Conservation (phyloP, 2,329 filamentous ascomycete species). For the Apiospora phragmitis region DNA sequence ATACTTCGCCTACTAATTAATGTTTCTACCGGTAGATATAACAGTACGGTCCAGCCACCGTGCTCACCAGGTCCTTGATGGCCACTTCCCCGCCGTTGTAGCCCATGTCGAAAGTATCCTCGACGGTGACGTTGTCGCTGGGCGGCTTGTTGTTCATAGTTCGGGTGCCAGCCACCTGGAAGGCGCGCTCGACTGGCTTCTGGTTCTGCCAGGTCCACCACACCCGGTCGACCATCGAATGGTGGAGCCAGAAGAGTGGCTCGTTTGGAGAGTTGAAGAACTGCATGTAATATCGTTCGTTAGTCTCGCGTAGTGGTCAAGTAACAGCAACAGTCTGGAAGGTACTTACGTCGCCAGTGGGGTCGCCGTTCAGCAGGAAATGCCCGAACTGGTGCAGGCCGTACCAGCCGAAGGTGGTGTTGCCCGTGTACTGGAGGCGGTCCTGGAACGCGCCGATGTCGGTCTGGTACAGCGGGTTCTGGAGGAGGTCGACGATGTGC, state of each 20-base stretch:
- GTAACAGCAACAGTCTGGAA: too few relatives aligned
- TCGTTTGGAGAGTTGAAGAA: slow-evolving; percentile 11
- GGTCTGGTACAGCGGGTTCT: slow-evolving; percentile 18
- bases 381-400: slow-evolving; percentile 35
- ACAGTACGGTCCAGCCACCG: slow-evolving; percentile 14
- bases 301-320: neutral
- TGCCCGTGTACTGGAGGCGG: slow-evolving; percentile 12
- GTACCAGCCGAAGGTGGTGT: slow-evolving; percentile 11
- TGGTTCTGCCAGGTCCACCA: slow-evolving; percentile 35
- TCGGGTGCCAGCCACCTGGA: slow-evolving; percentile 34
- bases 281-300: neutral
- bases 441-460: slow-evolving; percentile 16
- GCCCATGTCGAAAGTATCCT: slow-evolving; percentile 24
- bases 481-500: slow-evolving; percentile 25
- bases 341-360: slow-evolving; percentile 24
- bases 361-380: slow-evolving; percentile 36
- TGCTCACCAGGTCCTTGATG: slow-evolving; percentile 15
- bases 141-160: slow-evolving; percentile 21
- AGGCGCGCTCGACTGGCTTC: slow-evolving; percentile 29
- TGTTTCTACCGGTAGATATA: slow-evolving; percentile 14
- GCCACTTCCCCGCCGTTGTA: neutral
- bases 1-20: too few relatives aligned
- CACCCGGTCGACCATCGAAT: slow-evolving; percentile 29
- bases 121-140: slow-evolving; percentile 23
- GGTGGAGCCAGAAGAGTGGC: neutral